Evolutionary conservation across 1,284 basidiomycete species (phyloP), one percentile per base, ranked within the genome.

Genomic region (Cystobasidium sp.): DNA sequence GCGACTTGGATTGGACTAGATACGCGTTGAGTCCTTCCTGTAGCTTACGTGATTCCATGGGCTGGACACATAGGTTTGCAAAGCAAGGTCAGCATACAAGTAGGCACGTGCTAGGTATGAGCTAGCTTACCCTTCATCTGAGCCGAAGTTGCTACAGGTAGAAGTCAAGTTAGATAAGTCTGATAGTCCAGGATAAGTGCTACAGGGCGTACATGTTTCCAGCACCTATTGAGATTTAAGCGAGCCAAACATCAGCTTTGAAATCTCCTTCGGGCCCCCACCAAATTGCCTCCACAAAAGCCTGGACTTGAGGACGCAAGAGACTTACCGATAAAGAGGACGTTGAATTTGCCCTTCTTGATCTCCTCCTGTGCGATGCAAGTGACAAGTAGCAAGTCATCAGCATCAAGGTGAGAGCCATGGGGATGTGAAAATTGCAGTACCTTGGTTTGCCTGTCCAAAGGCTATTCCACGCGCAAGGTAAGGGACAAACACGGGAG

Each of bases 281-380:
- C 18, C 5, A n/a, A 31, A 31, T 31, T n/a, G 5, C 16, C 39
- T 59, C 56, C 56, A 43, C 22, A 14, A 10, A 9, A 20, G 18
- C 8, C 24, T 14, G 20, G 37, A 10, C 3, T 14, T 37, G 37
- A 47, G 18, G 10, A 41, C 37, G 12, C 10, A 5, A 9, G 7
- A n/a, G 39, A 18, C 20, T 20, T 16, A 10, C 69, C 69, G 41
- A 71, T 71, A 31, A 71, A 71, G 39, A 71, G 69, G 37, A 71
- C 69, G 46, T 71, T 71, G 69, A 71, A 71, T 71, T 71, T 71
- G 69, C 69, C 69, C 69, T 71, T 71, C 47, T 71, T 71, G 69
- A 71, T 63, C 51, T 71, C 69, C 12, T 52, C 69, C 69, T 71
- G 61, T 52, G 24, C 12, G 37, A 61, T 37, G 3, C 20, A 10